Evolutionary conservation across 208 protist genomes (phyloP).

Genomic region (Porcisia hertigi): DNA sequence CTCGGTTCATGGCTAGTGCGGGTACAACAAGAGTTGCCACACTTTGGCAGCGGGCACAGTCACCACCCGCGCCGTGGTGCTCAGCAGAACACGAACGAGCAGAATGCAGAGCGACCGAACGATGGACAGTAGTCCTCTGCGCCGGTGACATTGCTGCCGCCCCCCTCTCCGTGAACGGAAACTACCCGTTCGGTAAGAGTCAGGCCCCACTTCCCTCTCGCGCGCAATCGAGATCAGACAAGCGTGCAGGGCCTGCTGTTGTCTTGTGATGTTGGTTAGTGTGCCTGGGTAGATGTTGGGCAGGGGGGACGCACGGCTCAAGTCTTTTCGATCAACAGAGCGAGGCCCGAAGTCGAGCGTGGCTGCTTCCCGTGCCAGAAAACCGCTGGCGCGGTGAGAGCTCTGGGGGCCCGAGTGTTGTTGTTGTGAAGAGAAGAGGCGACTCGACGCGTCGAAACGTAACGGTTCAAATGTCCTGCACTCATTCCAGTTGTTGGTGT

Average conservation of each 20-base stretch:
- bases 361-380: neutral
- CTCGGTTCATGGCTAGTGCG: neutral
- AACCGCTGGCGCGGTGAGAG: conserved; percentile 10
- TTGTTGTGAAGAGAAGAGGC: conserved; percentile 3
- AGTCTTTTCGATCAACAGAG: neutral
- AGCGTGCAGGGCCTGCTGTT: conserved; percentile 24
- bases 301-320: neutral
- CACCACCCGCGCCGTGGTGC: conserved; percentile 4
- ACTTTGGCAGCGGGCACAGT: neutral
- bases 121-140: neutral
- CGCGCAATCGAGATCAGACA: conserved; percentile 15
- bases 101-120: conserved; percentile 3
- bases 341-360: neutral
- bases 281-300: neutral
- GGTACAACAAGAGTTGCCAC: neutral
- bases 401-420: neutral
- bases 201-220: neutral
- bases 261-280: neutral
- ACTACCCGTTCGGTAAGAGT: neutral
- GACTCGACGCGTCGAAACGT: conserved; percentile 5
- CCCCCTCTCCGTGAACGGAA: neutral
- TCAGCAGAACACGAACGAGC: conserved; percentile 9
- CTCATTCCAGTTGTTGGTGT: conserved; percentile 5
- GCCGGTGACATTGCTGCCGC: neutral
- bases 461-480: conserved; percentile 25